Evolutionary conservation across 2,329 filamentous ascomycete species (phyloP).

Genomic region (Apiospora malaysiana): DNA sequence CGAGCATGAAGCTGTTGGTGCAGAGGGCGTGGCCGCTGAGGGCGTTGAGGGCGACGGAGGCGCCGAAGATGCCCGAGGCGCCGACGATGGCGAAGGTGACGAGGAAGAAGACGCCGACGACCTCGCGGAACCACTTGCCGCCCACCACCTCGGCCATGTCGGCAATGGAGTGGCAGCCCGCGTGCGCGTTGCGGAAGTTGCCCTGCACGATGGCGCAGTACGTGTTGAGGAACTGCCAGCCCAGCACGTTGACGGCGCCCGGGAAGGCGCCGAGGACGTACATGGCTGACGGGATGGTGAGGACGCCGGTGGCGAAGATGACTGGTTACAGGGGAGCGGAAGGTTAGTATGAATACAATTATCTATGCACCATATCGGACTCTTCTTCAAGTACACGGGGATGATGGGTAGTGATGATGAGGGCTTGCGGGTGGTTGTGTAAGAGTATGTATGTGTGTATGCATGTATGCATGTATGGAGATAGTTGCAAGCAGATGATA

Average conservation of each 20-base stretch:
- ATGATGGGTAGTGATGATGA: neutral
- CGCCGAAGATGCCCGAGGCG: slow-evolving; percentile 63
- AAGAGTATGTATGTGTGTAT: neutral
- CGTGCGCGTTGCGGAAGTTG: slow-evolving; percentile 46
- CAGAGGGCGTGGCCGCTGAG: slow-evolving; percentile 62
- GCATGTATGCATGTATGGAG: neutral
- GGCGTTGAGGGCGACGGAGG: slow-evolving; percentile 64
- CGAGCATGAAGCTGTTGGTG: slow-evolving; percentile 62
- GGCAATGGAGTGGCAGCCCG: slow-evolving; percentile 48
- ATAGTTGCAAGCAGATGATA: neutral
- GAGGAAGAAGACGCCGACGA: slow-evolving; percentile 61
- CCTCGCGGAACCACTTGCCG: slow-evolving; percentile 55
- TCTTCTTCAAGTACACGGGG: neutral
- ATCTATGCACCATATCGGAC: too few relatives aligned
- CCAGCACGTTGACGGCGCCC: slow-evolving; percentile 49
- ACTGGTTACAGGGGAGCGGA: slow-evolving; percentile 29
- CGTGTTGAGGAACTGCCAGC: slow-evolving; percentile 46
- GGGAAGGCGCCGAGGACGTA: slow-evolving; percentile 49
- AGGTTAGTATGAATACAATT: neutral
- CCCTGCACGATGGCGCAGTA: slow-evolving; percentile 48
- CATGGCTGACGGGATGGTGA: slow-evolving; percentile 50
- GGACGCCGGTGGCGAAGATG: slow-evolving; percentile 50
- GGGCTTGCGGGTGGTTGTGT: too few relatives aligned
- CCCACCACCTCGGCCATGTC: slow-evolving; percentile 65
- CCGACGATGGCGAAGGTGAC: slow-evolving; percentile 62